These are phyloP conservation scores for Eucalyptus cladocalyx DNA, from an alignment of 345 rosid genomes.

Conservation along the genomic window DNA sequence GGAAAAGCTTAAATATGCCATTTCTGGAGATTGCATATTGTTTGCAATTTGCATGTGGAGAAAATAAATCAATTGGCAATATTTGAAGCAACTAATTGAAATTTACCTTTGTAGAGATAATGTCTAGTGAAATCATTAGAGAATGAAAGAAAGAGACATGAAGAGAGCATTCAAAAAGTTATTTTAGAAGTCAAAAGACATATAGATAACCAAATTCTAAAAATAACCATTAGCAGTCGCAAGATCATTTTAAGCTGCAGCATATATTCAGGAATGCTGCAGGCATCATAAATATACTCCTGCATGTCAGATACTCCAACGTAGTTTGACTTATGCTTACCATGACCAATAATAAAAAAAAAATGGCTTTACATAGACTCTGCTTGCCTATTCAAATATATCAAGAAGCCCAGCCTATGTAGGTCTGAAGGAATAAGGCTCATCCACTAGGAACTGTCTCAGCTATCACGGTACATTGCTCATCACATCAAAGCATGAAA, in stretches of 20 bases:
- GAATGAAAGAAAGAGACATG: not conserved
- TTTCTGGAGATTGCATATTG: not conserved
- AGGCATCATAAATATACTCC: not conserved
- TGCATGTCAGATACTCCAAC: not conserved
- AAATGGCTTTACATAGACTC: not conserved
- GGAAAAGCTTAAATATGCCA: not conserved
- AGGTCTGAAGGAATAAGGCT: not conserved
- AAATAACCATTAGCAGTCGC: not conserved
- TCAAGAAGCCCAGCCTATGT: not conserved
- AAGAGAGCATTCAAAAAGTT: not conserved
- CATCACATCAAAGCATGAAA: not conserved
- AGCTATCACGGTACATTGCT: not conserved
- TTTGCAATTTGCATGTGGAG: not conserved
- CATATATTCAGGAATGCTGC: not conserved
- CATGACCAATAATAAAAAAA: not conserved
- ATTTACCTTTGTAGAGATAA: not conserved
- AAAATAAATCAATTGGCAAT: not conserved
- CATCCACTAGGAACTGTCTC: not conserved
- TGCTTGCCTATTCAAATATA: not conserved
- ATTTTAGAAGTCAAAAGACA: not conserved
- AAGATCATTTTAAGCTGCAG: not conserved
- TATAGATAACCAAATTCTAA: not conserved
- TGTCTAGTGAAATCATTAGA: not conserved
- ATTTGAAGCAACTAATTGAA: not conserved
- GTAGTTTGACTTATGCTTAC: not conserved